Conservation (phyloP, 768 basidiomycete genomes). For the Tulasnella calospora region DNA sequence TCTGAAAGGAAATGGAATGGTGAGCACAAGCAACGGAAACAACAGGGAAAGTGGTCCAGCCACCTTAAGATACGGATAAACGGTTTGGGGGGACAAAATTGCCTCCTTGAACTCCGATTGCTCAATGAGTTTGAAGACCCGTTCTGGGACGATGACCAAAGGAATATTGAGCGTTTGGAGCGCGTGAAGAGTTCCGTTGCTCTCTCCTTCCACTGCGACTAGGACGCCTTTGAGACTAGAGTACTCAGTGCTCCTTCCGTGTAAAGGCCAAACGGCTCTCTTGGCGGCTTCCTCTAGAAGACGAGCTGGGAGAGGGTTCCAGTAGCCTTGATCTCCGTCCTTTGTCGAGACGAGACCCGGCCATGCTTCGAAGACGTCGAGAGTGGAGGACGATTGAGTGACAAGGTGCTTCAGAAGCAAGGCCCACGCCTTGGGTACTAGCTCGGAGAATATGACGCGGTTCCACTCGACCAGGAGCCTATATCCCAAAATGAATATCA, state of each 20-base stretch:
- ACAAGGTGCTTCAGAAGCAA: constrained; percentile 35
- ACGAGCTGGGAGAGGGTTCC: constrained; percentile 42
- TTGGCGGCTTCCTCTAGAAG: constrained; percentile 34
- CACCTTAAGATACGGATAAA: constrained; percentile 6
- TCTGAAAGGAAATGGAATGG: not conserved
- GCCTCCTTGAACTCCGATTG: not conserved
- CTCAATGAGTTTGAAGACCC: not conserved
- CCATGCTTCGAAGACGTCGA: constrained; percentile 42
- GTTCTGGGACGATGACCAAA: not conserved
- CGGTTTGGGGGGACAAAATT: constrained; percentile 2
- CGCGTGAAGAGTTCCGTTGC: not conserved
- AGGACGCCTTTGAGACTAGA: not conserved
- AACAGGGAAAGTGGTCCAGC: not conserved
- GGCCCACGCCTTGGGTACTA: constrained; percentile 46
- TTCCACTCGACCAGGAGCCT: constrained; percentile 52
- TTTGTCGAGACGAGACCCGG: constrained; percentile 34
- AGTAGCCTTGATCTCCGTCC: constrained; percentile 37
- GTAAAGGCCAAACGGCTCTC: not conserved
- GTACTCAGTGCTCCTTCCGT: not conserved
- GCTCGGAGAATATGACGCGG: constrained; percentile 42
- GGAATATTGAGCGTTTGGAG: not conserved
- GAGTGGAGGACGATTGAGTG: constrained; percentile 25
- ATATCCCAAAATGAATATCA: constrained; percentile 27
- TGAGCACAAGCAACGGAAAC: not conserved
- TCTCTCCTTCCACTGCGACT: not conserved